Base-by-base conservation (phyloP, 2,329 filamentous ascomycete species). In the Dactylellina drechsleri region DNA sequence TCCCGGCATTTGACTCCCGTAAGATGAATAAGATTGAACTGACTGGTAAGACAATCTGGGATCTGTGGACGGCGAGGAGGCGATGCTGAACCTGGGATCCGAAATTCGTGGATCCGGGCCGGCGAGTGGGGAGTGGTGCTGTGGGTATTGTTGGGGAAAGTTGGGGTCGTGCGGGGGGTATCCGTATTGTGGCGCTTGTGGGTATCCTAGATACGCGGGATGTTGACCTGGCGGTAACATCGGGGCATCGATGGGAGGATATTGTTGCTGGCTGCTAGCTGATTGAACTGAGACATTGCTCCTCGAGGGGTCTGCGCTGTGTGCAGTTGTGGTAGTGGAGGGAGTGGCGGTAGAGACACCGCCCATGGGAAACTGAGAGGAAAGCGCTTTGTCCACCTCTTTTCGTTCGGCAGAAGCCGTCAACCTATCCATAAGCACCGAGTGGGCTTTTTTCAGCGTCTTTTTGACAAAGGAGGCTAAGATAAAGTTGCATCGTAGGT, bases 401-500 rank as follows among this genome's bases (percentile, higher is more conserved):
- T 82, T 78, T 4, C 83, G 73, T 72, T 85, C 82, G 0, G 86
- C 84, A 74, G 86, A 87, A 70, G 84, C 83, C 26, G 87, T 82
- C 6, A 92, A 82, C n/a, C 85, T 83, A 2, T 90, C 88, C 1
- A 94, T 90, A 2, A 96, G 85, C 1, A 86, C 84, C 8, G 84
- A 85, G 79, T 96, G 92, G 0, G 91, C 87, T 79, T 91, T 91
- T 79, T 91, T 91, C 53, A 96, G 85, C 13, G 91, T 95, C 82
- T 89, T 91, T 84, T 91, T 93, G 71, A 96, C 91, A 79, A 96
- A 96, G 6, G 84, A 83, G 0, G 89, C 86, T 83, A 95, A 87
- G 76, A 95, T 84, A 70, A 92, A 83, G 79, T 93, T 94, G 83
- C 92, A 96, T 68, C 87, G 87, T 85, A 96, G 89, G 77, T 92